phyloP scores from a whole-genome alignment of 2,329 filamentous ascomycete species.

The Zalaria obscura region DNA sequence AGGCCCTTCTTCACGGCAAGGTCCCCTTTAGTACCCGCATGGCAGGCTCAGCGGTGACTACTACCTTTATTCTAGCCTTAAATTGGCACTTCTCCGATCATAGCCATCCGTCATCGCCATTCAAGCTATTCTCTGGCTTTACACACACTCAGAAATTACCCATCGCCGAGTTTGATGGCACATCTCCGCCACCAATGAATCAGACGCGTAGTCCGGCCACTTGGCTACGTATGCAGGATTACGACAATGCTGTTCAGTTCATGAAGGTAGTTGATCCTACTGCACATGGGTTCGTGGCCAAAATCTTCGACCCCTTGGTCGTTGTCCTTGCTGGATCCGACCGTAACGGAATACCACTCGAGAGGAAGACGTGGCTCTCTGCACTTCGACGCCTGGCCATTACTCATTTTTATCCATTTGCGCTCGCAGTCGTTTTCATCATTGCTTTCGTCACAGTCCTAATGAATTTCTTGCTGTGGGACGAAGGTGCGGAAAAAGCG shows the following conservation, averaged over 20 bases:
- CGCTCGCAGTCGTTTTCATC: conserved; percentile 47
- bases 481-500: conserved; percentile 35
- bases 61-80: conserved; percentile 57
- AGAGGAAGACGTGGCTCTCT: conserved; percentile 37
- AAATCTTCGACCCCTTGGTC: conserved; percentile 60
- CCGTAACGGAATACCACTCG: conserved; percentile 40
- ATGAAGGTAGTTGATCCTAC: conserved; percentile 62
- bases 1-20: conserved; percentile 48
- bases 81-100: conserved; percentile 67
- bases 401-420: conserved; percentile 56
- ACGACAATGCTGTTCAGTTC: conserved; percentile 62
- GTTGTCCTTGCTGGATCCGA: conserved; percentile 58
- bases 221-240: conserved; percentile 65
- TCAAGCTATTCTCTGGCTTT: conserved; percentile 1
- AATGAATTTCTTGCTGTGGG: conserved; percentile 62
- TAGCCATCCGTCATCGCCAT: conserved; percentile 2
- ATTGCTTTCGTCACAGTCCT: conserved; percentile 53
- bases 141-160: conserved; percentile 6
- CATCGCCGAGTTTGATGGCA: conserved; percentile 4
- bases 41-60: conserved; percentile 58
- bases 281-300: conserved; percentile 57
- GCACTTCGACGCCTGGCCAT: conserved; percentile 33
- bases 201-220: conserved; percentile 62
- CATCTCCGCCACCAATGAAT: conserved; percentile 48
- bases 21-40: conserved; percentile 57